Evolutionary conservation across 208 protist species (phyloP).

Genomic region (Leishmania arabica): DNA sequence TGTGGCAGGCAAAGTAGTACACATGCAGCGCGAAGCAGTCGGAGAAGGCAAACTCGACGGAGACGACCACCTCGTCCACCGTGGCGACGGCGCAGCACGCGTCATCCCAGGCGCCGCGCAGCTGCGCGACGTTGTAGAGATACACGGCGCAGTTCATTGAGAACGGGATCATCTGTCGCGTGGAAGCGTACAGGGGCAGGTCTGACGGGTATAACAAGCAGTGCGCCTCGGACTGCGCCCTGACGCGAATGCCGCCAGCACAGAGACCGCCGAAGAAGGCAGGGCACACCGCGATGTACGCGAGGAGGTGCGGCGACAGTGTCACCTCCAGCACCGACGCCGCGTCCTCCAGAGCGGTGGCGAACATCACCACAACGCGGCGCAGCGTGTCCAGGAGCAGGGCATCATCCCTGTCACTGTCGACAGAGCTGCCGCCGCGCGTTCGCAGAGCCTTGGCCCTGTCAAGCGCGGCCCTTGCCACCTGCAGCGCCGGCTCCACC

Average conservation of each 20-base stretch:
- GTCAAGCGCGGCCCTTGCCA: slow-evolving; percentile 37
- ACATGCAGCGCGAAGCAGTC: slow-evolving; percentile 71
- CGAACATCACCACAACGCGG: slow-evolving; percentile 42
- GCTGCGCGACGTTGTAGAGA: slow-evolving; percentile 36
- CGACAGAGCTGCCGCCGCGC: background rate
- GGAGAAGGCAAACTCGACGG: slow-evolving; percentile 69
- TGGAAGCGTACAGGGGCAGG: slow-evolving; percentile 48
- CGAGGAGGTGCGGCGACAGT: slow-evolving; percentile 50
- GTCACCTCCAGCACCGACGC: slow-evolving; percentile 41
- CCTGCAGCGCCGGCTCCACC: slow-evolving; percentile 40
- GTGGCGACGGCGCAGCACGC: slow-evolving; percentile 66
- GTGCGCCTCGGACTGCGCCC: slow-evolving; percentile 26
- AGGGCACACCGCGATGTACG: slow-evolving; percentile 65
- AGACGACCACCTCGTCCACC: slow-evolving; percentile 78
- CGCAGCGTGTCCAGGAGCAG: slow-evolving; percentile 33
- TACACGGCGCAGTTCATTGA: slow-evolving; percentile 67
- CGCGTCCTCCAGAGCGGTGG: slow-evolving; percentile 74
- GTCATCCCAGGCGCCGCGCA: slow-evolving; percentile 64
- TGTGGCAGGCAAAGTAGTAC: slow-evolving; percentile 57
- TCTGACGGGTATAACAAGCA: slow-evolving; percentile 53
- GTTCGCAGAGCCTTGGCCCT: background rate
- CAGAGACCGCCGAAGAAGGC: slow-evolving; percentile 77
- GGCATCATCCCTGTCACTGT: slow-evolving; percentile 4
- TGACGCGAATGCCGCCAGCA: slow-evolving; percentile 39
- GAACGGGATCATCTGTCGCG: slow-evolving; percentile 66